Base-by-base conservation (phyloP, 164 flowering plant species). In the Piper longum region DNA sequence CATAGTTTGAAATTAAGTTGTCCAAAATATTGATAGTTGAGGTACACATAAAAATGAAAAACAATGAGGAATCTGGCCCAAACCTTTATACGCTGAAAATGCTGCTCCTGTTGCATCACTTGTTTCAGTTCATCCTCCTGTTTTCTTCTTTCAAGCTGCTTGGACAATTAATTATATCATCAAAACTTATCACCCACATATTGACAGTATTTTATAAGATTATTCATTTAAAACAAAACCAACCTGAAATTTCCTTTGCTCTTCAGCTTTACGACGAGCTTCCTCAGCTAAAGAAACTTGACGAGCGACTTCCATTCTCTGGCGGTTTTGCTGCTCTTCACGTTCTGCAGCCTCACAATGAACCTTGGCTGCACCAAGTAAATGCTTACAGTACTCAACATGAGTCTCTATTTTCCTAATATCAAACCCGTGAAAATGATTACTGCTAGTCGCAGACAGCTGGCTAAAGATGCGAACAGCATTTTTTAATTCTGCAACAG, bases 331-430 rank as follows among this genome's bases (percentile, higher is more conserved):
- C 74, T 73, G 82, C 76, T 90, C 99, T 70, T 90, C 97, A 44
- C 84, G 85, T 73, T 88, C 95, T 71, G 97, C 99, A 64, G 84
- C 89, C 76, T 93, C 95, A 70, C 85, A 82, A 66, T 93, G 96
- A 71, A 87, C 86, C 74, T 80, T 88, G 56, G 99, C 97, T 68
- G 88, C 95, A 1, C 82, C 92, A 26, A 93, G 83, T 62, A 93
- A 79, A 77, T 90, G 96, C 76, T 88, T 85, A 77, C 99, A 93
- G 61, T 90, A 93, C 54, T 79, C 89, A 69, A 93, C 95, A 77
- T 93, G 99, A 8, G 97, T 93, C 52, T 85, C 93, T 67, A 90
- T 90, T 70, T 93, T 93, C 77, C 83, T 93, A 81, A 85, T 91
- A 78, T 93, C 99, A 82, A 93, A 90, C 59, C 97, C 97, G 76